These are phyloP conservation scores for Stachybotrys chlorohalonatus DNA, from an alignment of 2,329 filamentous ascomycete species.

Conservation along the genomic window DNA sequence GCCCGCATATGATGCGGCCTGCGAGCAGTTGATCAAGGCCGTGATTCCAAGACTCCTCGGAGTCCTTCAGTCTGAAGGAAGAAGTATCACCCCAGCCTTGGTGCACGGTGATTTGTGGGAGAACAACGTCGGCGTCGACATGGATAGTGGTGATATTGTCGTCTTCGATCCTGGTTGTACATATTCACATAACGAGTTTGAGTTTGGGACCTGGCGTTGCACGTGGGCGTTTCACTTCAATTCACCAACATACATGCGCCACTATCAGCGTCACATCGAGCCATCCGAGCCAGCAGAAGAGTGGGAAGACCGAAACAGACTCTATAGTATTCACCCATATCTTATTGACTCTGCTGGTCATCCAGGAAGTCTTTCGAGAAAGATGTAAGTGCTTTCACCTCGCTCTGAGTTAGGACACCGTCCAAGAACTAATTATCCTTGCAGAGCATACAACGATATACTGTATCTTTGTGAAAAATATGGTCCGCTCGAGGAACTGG, in stretches of 20 bases:
- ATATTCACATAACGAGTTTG: constrained; percentile 23
- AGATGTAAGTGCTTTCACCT: constrained; percentile 10
- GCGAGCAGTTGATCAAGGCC: constrained; percentile 9
- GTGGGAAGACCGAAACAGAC: constrained; percentile 14
- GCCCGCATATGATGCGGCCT: constrained; percentile 12
- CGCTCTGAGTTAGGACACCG: no score
- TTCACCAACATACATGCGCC: constrained; percentile 6
- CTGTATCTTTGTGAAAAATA: constrained; percentile 26
- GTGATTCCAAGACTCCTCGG: constrained; percentile 19
- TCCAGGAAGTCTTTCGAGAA: constrained; percentile 11
- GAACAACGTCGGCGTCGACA: constrained; percentile 18
- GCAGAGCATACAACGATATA: constrained; percentile 26
- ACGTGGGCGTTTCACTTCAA: constrained; percentile 8
- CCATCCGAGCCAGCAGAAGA: constrained; percentile 14
- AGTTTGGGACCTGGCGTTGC: constrained; percentile 16
- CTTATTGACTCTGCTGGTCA: constrained; percentile 12
- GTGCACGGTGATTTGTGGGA: constrained; percentile 25
- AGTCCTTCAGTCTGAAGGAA: constrained; percentile 17
- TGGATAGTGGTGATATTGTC: constrained; percentile 15
- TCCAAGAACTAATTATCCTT: background rate
- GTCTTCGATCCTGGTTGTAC: constrained; percentile 22
- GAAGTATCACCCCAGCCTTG: constrained; percentile 19
- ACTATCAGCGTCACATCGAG: constrained; percentile 8
- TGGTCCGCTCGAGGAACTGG: constrained; percentile 17
- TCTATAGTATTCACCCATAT: constrained; percentile 10